Evolutionary conservation across 129 eudicot species (phyloP).

Genomic region (Deinandra increscens): DNA sequence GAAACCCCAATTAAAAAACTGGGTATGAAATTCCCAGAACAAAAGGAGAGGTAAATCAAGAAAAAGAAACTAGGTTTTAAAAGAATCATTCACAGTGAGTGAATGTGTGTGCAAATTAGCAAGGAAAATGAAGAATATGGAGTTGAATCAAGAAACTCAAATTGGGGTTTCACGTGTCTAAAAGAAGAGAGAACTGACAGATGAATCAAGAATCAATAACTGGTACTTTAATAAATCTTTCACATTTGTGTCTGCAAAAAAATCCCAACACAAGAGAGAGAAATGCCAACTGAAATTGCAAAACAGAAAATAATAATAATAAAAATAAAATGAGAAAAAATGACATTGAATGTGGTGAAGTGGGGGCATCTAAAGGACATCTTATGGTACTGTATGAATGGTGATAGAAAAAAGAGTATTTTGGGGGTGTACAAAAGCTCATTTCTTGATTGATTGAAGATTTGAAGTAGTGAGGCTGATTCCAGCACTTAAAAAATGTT

Average conservation of each 20-base stretch:
- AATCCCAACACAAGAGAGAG: not conserved
- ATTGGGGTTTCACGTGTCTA: not conserved
- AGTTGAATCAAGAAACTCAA: not conserved
- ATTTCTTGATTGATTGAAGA: conserved; percentile 25
- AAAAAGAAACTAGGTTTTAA: not conserved
- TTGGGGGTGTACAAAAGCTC: conserved; percentile 31
- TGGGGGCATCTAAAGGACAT: conserved; percentile 37
- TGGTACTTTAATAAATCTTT: not conserved
- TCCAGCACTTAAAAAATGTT: too few relatives aligned
- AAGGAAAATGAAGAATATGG: not conserved
- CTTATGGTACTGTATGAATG: conserved; percentile 31
- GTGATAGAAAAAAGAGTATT: conserved; percentile 19
- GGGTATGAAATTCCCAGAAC: too few relatives aligned
- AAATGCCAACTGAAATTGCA: not conserved
- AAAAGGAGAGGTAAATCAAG: not conserved
- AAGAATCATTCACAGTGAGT: not conserved
- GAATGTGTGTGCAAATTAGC: not conserved
- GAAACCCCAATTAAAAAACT: not conserved
- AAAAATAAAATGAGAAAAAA: too few relatives aligned
- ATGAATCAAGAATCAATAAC: not conserved
- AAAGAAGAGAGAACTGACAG: conserved; percentile 2
- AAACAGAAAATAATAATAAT: too few relatives aligned
- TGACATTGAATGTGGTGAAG: conserved; percentile 21
- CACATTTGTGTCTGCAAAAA: conserved; percentile 15
- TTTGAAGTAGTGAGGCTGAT: not conserved